Base-by-base conservation (phyloP, 805 yeast genomes). In the Zygoascus biomembranicola region DNA sequence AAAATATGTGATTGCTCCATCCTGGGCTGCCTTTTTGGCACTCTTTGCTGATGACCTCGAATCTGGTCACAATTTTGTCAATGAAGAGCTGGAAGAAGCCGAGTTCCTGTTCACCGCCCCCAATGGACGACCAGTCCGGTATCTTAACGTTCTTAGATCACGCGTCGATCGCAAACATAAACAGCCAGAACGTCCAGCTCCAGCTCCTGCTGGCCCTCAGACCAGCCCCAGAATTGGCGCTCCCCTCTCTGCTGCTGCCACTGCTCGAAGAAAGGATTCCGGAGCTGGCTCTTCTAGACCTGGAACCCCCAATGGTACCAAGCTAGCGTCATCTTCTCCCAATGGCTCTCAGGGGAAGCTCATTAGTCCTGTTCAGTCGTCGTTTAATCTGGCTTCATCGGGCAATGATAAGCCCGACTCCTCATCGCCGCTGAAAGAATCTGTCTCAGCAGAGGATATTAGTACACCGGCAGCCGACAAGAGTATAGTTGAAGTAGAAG, bases 21-120 rank as follows among this genome's bases (percentile, higher is more conserved):
- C 85, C 53, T 92, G 95, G 84, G 96, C 95, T 16, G 94, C 87
- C 63, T 94, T 94, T 67, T 70, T 92, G 51, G 73, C 90, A 52
- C 77, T 78, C 50, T 84, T 90, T 66, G 95, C 90, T 28, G 88
- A 89, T 60, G 97, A 92, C 66, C 73, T 92, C 53, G 97, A 90
- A 66, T 77, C 74, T 50, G 96, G 96, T 10, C 85, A 85, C 66
- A 88, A 87, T 78, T 78, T 76, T 43, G 74, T 92, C 51, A 82
- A 82, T 61, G 84, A 77, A 57, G 80, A 78, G 43, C 72, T 75
- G 47, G 89, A 84, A 62, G 87, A 87, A 61, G 77, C 85, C 42
- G 70, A 67, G 48, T 61, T 73, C 51, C 64, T 68, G 51, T 71
- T 65, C 61, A 76, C 80, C 54, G 79, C 84, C 6, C 84, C 84